Conservation (phyloP, 108 stramenopile species). For the Cyclotella atomus region DNA sequence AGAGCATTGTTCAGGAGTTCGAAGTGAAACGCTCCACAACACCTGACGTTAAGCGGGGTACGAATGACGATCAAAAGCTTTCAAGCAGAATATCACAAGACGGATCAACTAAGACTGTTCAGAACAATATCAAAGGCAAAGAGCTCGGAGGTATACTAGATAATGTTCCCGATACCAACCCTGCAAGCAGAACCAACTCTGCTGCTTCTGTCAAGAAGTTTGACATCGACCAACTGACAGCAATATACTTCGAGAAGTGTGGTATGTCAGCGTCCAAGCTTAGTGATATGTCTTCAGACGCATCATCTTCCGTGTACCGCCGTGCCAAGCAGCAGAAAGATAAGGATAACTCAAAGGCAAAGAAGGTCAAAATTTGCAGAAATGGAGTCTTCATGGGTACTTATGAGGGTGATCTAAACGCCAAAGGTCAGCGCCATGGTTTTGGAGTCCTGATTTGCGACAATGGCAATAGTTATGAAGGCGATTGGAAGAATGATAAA, state of each 20-base stretch:
- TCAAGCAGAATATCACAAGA: neutral
- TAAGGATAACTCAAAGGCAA: conserved; percentile 13
- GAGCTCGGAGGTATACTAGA: neutral
- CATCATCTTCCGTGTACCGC: conserved; percentile 26
- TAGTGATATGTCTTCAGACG: conserved; percentile 47
- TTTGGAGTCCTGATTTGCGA: conserved; percentile 51
- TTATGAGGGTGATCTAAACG: conserved; percentile 54
- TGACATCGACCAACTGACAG: conserved; percentile 46
- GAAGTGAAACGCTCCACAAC: conserved; percentile 36
- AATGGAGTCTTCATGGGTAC: conserved; percentile 59
- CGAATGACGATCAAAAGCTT: neutral
- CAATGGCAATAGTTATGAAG: conserved; percentile 57
- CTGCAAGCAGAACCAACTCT: neutral
- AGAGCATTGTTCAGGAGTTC: conserved; percentile 42
- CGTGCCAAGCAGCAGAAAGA: conserved; percentile 9
- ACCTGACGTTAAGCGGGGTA: neutral
- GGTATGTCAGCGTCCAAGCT: conserved; percentile 38
- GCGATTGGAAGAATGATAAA: conserved; percentile 56
- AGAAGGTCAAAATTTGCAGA: conserved; percentile 55
- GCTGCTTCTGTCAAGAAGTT: conserved; percentile 12
- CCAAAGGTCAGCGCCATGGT: conserved; percentile 46
- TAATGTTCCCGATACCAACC: conserved; percentile 6
- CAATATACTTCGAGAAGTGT: conserved; percentile 50
- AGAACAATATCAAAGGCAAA: neutral
- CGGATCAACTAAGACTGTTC: neutral